A percentile compares a stretch with the other conserved stretches of the same genome.
phyloP scores from a whole-genome alignment of 2,329 filamentous ascomycete species.

The Nectriaceae sp. region DNA sequence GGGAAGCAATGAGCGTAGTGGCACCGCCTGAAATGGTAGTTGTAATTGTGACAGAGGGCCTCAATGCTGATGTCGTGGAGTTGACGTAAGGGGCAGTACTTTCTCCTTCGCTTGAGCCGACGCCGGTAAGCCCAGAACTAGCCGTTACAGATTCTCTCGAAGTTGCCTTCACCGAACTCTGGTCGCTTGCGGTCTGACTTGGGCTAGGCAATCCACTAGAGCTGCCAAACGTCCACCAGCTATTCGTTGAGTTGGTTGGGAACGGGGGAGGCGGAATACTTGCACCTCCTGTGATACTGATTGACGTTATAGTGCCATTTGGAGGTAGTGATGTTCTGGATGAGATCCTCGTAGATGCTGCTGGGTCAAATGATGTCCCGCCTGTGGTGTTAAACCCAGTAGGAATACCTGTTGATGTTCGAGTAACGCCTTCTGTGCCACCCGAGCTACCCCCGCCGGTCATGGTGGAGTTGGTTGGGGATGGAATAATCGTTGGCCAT shows the following conservation, averaged over 20 bases:
- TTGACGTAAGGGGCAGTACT: slow-evolving; percentile 19
- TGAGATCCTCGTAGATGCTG: slow-evolving; percentile 2
- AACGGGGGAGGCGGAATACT: slow-evolving; percentile 4
- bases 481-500: neutral
- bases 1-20: slow-evolving; percentile 4
- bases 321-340: slow-evolving; percentile 6
- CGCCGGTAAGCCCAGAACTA: slow-evolving; percentile 9
- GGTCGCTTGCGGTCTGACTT: neutral
- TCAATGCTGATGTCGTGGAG: slow-evolving; percentile 9
- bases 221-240: slow-evolving; percentile 9
- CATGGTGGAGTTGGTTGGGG: slow-evolving; percentile 1
- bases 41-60: slow-evolving; percentile 4
- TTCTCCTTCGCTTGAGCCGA: slow-evolving; percentile 4
- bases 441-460: neutral
- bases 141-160: slow-evolving; percentile 1
- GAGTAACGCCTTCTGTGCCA: neutral
- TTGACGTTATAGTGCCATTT: slow-evolving; percentile 8
- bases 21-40: slow-evolving; percentile 3
- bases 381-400: slow-evolving; percentile 13
- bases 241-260: slow-evolving; percentile 3
- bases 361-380: slow-evolving; percentile 1
- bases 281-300: slow-evolving; percentile 4
- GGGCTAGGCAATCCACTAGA: slow-evolving; percentile 1
- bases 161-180: neutral
- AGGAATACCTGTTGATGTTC: neutral